A percentile compares a stretch with the other conserved stretches of the same genome.
Conservation (phyloP, 192 early-diverging fungal genomes). For the Entophlyctis helioformis region DNA sequence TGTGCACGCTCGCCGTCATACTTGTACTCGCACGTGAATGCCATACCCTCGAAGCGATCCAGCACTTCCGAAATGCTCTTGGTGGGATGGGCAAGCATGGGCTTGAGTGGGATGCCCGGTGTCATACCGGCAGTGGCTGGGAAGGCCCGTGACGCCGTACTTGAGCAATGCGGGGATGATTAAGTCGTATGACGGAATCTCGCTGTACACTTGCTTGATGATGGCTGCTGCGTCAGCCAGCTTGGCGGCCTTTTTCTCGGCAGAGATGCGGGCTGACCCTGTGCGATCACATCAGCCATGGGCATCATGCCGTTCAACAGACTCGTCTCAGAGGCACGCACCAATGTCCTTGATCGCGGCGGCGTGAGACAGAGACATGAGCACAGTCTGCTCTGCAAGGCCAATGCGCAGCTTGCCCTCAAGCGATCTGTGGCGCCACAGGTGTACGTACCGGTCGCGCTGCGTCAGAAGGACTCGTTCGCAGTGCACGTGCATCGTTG, state of each 20-base stretch:
- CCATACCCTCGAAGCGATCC: slow-evolving; percentile 81
- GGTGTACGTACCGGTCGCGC: too few relatives aligned
- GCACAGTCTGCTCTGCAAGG: slow-evolving; percentile 85
- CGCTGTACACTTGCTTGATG: slow-evolving; percentile 66
- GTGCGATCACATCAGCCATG: too few relatives aligned
- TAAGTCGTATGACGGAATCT: slow-evolving; percentile 85
- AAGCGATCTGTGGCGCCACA: slow-evolving; percentile 43
- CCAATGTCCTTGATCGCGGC: too few relatives aligned
- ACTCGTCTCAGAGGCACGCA: too few relatives aligned
- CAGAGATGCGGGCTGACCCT: slow-evolving; percentile 9
- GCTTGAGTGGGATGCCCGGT: slow-evolving; percentile 92
- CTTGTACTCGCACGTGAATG: slow-evolving; percentile 97
- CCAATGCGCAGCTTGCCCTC: slow-evolving; percentile 96
- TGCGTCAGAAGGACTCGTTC: neutral
- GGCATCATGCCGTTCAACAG: too few relatives aligned
- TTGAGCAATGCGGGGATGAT: slow-evolving; percentile 80
- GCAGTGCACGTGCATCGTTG: too few relatives aligned
- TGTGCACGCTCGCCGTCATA: slow-evolving; percentile 96
- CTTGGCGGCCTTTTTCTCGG: slow-evolving; percentile 29
- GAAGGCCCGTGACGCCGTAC: slow-evolving; percentile 55
- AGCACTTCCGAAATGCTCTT: slow-evolving; percentile 86
- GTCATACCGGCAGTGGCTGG: slow-evolving; percentile 49
- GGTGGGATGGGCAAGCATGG: slow-evolving; percentile 99
- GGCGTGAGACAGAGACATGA: slow-evolving; percentile 79
- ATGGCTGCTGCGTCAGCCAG: slow-evolving; percentile 35